phyloP scores from a whole-genome alignment of 2,329 filamentous ascomycete genomes.

The Coniochaeta sp. region DNA sequence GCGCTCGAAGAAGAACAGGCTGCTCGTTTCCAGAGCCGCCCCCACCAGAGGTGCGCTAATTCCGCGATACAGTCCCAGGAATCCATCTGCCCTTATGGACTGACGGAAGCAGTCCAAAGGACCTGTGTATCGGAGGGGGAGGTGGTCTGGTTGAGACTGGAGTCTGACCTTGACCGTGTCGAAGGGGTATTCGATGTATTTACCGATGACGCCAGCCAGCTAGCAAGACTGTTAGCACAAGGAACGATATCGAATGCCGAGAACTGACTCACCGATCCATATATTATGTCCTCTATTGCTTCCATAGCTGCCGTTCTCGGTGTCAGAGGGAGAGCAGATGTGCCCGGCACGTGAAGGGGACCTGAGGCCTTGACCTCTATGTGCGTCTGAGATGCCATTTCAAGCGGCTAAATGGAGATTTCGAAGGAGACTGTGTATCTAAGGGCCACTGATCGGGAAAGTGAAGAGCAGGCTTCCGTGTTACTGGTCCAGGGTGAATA shows the following conservation, averaged over 20 bases:
- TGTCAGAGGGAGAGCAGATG: conserved; percentile 6
- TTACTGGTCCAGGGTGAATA: neutral
- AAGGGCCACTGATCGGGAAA: neutral
- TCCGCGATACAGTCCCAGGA: conserved; percentile 79
- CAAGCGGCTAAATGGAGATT: neutral
- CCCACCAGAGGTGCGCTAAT: conserved; percentile 87
- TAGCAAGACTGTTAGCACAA: conserved; percentile 24
- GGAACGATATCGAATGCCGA: neutral
- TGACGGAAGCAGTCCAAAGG: conserved; percentile 91
- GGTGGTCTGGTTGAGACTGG: conserved; percentile 84
- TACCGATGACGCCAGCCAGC: conserved; percentile 80
- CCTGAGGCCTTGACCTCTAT: conserved; percentile 9
- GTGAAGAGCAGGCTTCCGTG: neutral
- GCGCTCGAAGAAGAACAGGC: conserved; percentile 86
- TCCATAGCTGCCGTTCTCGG: conserved; percentile 44
- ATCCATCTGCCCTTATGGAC: conserved; percentile 71
- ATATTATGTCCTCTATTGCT: conserved; percentile 78
- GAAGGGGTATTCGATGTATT: conserved; percentile 97
- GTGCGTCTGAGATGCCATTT: conserved; percentile 16
- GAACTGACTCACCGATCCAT: conserved; percentile 65
- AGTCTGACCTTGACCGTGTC: conserved; percentile 97
- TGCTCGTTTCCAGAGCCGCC: conserved; percentile 86
- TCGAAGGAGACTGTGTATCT: neutral
- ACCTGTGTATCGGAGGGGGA: conserved; percentile 75
- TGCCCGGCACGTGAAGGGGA: conserved; percentile 6